Evolutionary conservation across 2,329 filamentous ascomycete species (phyloP), one percentile per base, ranked within the genome.

Genomic region (Lecanoromycetidae sp.): DNA sequence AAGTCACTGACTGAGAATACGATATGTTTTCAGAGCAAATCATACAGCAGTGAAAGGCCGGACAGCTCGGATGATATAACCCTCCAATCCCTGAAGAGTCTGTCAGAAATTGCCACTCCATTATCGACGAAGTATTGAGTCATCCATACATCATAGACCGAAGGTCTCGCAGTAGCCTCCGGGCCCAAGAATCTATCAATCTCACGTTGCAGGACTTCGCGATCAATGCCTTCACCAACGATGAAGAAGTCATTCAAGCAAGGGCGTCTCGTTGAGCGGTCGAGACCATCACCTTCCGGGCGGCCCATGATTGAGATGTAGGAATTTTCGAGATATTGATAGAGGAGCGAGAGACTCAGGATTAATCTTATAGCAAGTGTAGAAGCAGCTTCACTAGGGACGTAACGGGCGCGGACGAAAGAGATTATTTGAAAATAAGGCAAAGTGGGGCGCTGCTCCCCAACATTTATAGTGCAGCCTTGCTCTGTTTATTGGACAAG

Each of bases 141-240:
- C 54, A 57, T 57, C 61, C 71, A 57, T 74, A 85, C 82, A 74
- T 84, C 77, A 65, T 84, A 82, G 57, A 76, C 77, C 58, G 80
- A 81, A 50, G 82, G 83, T 60, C 80, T 80, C 61, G 85, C 82
- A 58, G 85, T 74, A 56, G 84, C 84, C 71, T 87, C 84, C 64
- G 86, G 86, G 59, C 84, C 84, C 57, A 88, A 74, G 63, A 87
- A 87, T 61, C 83, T 82, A 70, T 83, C 87, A 56, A 88, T 86
- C 63, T 88, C 83, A 61, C 82, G 80, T 53, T 84, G 85, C 65
- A 88, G 87, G 59, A 88, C 84, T 65, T 88, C 82, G 57, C 83
- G 79, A 63, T 84, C 82, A 65, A 87, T 87, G 61, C 83, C 83
- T 64, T 87, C 81, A 59, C 81, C 78, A 36, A 82, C 81, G 46